Percentiles rank a stretch among this genome's conserved stretches.
These are phyloP conservation scores for Yamadazyma scolyti DNA, from an alignment of 805 yeast species.

Conservation along the genomic window DNA sequence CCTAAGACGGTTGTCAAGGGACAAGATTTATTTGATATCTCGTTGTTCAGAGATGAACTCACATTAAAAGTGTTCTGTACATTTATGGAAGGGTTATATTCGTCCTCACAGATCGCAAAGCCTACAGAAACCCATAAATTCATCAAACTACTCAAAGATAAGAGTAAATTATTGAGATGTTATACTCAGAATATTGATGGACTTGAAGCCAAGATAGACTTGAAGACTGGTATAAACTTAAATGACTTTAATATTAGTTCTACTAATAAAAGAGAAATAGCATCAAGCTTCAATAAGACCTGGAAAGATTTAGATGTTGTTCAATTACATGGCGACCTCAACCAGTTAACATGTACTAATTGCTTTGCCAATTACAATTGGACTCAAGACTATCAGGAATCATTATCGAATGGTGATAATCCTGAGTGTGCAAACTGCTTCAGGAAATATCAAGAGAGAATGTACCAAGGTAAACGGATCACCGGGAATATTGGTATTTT, in stretches of 20 bases:
- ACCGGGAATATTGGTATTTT: conserved; percentile 70
- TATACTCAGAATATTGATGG: conserved; percentile 96
- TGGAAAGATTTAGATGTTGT: conserved; percentile 76
- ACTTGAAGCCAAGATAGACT: conserved; percentile 63
- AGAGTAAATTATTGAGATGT: conserved; percentile 71
- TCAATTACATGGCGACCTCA: conserved; percentile 88
- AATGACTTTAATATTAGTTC: conserved; percentile 20
- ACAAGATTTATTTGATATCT: conserved; percentile 85
- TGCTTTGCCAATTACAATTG: conserved; percentile 62
- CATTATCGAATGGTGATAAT: conserved; percentile 56
- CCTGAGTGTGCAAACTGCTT: conserved; percentile 78
- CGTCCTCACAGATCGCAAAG: conserved; percentile 57
- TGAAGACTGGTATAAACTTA: conserved; percentile 53
- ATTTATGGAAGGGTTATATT: conserved; percentile 80
- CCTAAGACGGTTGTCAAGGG: conserved; percentile 71
- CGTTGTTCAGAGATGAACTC: conserved; percentile 65
- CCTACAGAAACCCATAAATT: conserved; percentile 87
- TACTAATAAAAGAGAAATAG: conserved; percentile 8
- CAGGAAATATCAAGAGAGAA: conserved; percentile 51
- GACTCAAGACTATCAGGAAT: conserved; percentile 48
- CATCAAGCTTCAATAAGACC: conserved; percentile 24
- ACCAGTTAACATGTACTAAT: conserved; percentile 68
- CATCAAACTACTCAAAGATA: conserved; percentile 55
- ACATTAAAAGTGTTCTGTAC: conserved; percentile 75
- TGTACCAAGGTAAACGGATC: conserved; percentile 66